Conservation (phyloP, 73 alveolate species). For the Paramecium pentaurelia region DNA sequence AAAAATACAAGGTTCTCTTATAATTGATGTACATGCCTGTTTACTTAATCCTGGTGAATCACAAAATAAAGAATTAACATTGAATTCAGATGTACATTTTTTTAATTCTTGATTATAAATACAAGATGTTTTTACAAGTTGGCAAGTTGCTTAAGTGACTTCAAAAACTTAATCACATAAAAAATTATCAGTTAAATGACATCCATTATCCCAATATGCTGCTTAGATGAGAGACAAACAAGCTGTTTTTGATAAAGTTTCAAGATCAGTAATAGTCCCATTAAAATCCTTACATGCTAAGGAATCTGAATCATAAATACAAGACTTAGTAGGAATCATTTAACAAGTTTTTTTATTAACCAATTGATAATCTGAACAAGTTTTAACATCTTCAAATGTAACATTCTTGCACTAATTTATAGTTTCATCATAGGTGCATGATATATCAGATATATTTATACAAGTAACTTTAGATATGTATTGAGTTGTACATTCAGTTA, state of each 20-base stretch:
- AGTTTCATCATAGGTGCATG: background rate
- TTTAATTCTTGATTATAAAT: background rate
- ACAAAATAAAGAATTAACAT: background rate
- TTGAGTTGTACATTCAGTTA: background rate
- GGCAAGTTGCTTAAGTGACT: background rate
- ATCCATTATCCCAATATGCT: constrained; percentile 6
- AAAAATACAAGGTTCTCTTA: background rate
- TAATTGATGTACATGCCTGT: background rate
- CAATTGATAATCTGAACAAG: background rate
- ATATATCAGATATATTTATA: background rate
- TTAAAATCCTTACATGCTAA: background rate
- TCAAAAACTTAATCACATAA: background rate
- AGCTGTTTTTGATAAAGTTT: background rate
- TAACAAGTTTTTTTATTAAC: background rate
- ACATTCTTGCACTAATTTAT: background rate
- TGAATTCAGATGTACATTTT: background rate
- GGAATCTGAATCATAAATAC: background rate
- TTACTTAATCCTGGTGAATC: background rate
- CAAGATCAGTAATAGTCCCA: background rate
- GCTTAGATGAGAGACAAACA: background rate
- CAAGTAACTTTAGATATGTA: background rate
- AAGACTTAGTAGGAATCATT: background rate
- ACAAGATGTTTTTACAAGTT: background rate
- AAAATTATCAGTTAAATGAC: background rate
- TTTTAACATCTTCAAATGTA: background rate